A percentile compares a stretch with the other conserved stretches of the same genome.
Conservation (phyloP, 2,329 filamentous ascomycete species). For the Magnaporthiopsis rhizophila region DNA sequence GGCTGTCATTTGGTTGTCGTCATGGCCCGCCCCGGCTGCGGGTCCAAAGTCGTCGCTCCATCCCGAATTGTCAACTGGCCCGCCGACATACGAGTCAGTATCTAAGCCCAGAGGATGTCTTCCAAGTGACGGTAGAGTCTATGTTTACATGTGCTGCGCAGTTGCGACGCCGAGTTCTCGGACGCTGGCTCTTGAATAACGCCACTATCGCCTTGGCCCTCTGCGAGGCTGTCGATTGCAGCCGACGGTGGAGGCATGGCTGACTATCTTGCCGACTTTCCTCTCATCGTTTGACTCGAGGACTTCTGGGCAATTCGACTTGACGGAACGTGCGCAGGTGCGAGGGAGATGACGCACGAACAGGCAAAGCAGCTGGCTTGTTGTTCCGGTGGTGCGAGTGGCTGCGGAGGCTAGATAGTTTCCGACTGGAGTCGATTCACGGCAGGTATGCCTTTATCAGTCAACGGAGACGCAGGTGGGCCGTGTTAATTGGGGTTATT, state of each 20-base stretch:
- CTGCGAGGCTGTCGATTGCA: too few relatives aligned
- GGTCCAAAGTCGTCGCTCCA: neutral
- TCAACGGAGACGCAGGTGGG: too few relatives aligned
- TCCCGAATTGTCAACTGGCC: neutral
- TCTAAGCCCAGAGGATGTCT: neutral
- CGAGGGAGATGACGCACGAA: neutral
- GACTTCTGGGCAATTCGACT: too few relatives aligned
- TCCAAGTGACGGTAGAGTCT: neutral
- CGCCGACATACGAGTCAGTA: neutral
- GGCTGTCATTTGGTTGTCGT: neutral
- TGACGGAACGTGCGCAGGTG: too few relatives aligned
- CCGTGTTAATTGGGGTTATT: too few relatives aligned
- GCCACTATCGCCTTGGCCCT: neutral
- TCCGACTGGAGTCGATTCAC: too few relatives aligned
- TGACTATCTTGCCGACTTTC: neutral
- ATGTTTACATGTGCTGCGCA: neutral
- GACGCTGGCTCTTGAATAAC: neutral
- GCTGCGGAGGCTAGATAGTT: too few relatives aligned
- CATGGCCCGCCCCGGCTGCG: neutral
- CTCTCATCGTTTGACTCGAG: neutral
- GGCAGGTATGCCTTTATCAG: too few relatives aligned
- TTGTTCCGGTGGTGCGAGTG: neutral
- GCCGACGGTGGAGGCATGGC: neutral
- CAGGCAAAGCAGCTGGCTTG: neutral
- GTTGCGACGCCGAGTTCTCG: neutral